Percentiles rank a stretch among this genome's conserved stretches.
Evolutionary conservation across 176 grass and related monocot species (phyloP).

Genomic region (Ensete ventricosum): DNA sequence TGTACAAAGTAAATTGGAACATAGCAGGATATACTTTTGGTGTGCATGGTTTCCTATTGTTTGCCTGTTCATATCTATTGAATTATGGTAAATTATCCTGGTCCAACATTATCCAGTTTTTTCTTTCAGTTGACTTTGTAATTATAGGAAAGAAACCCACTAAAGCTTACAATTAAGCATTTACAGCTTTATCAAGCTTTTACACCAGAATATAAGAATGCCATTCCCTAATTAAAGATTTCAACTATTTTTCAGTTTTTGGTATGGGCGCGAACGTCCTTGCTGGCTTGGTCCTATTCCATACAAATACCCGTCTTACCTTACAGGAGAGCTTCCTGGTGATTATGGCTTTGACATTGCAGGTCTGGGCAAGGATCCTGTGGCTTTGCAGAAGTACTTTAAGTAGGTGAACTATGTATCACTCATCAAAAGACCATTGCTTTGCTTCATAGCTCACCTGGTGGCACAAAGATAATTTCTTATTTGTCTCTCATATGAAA

Average conservation of each 20-base stretch:
- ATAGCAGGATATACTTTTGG: no score
- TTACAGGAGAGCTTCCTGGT: conserved; percentile 65
- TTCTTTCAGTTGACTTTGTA: neutral
- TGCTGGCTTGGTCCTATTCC: conserved; percentile 76
- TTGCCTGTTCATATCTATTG: no score
- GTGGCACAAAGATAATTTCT: neutral
- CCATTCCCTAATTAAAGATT: neutral
- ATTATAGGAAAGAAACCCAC: neutral
- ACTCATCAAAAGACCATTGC: neutral
- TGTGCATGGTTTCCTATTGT: no score
- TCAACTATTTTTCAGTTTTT: conserved; percentile 32
- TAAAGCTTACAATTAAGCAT: no score
- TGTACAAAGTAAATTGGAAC: no score
- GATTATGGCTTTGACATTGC: conserved; percentile 88
- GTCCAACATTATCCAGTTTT: neutral
- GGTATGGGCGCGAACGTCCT: conserved; percentile 72
- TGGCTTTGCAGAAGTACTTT: conserved; percentile 77
- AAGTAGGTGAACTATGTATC: conserved; percentile 32
- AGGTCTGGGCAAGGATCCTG: conserved; percentile 74
- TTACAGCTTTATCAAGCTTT: neutral
- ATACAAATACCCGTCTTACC: conserved; percentile 61
- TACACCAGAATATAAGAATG: neutral
- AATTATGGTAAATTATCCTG: no score
- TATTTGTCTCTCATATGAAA: neutral
- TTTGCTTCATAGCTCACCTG: neutral